Evolutionary conservation across 345 rosid species (phyloP).

Genomic region (Citrus cavaleriei): DNA sequence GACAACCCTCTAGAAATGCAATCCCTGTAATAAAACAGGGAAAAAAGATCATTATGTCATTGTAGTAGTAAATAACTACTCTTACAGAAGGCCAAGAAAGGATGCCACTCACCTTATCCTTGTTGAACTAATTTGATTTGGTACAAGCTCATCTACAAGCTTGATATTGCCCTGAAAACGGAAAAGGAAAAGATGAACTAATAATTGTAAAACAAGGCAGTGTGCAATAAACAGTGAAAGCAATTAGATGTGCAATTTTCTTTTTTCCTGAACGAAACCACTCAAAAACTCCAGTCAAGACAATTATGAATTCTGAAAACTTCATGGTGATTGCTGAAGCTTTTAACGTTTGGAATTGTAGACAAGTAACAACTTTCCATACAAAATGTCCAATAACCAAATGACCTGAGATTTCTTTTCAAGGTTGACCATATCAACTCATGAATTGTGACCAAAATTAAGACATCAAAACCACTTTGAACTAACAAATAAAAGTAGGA

Average conservation of each 20-base stretch:
- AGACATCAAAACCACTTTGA: neutral
- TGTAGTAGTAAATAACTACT: neutral
- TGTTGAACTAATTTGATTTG: conserved; percentile 85
- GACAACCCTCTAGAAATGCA: conserved; percentile 74
- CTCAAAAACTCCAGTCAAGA: neutral
- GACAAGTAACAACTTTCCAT: neutral
- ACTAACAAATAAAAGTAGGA: neutral
- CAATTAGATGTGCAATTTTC: too few relatives aligned
- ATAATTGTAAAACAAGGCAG: neutral
- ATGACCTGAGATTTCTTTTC: neutral
- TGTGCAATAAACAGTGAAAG: neutral
- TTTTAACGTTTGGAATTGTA: conserved; percentile 2
- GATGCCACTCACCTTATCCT: conserved; percentile 51
- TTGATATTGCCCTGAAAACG: conserved; percentile 52
- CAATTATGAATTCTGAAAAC: neutral
- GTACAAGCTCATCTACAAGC: conserved; percentile 58
- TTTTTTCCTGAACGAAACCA: neutral
- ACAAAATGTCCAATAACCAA: neutral
- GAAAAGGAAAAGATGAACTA: neutral
- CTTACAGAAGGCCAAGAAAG: neutral
- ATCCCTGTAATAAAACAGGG: conserved; percentile 44
- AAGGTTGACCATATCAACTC: neutral
- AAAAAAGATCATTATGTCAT: neutral
- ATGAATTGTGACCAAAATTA: neutral
- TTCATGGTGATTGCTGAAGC: neutral